phyloP scores from a whole-genome alignment of 768 basidiomycete genomes.

The Cystobasidium tubakii region DNA sequence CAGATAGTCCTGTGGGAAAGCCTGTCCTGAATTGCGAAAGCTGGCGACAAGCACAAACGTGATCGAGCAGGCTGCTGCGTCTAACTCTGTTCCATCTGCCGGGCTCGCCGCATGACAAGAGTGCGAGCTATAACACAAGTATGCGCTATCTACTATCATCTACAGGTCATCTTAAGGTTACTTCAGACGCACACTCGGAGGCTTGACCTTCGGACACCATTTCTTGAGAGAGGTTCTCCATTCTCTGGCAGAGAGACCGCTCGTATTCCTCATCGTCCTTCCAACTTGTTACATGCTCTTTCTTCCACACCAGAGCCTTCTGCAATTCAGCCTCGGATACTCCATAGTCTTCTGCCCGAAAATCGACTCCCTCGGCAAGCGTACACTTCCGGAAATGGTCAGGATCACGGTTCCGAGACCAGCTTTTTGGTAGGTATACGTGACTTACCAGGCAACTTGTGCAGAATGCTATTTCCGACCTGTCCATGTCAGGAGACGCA shows the following conservation, averaged over 20 bases:
- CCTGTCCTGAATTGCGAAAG: too few relatives aligned
- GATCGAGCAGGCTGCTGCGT: neutral
- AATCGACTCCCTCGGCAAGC: neutral
- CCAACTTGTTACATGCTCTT: neutral
- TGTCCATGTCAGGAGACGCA: neutral
- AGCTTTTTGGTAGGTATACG: too few relatives aligned
- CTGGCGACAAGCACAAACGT: too few relatives aligned
- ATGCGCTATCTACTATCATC: too few relatives aligned
- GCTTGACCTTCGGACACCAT: neutral
- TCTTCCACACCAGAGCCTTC: neutral
- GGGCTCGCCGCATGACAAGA: too few relatives aligned
- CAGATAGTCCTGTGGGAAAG: too few relatives aligned
- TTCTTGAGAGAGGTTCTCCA: neutral
- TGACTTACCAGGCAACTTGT: slow-evolving; percentile 16
- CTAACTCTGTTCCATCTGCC: too few relatives aligned
- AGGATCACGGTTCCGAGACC: too few relatives aligned
- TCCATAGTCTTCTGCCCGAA: neutral
- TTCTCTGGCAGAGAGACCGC: neutral
- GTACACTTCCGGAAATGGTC: neutral
- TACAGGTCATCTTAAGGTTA: neutral
- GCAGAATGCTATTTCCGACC: neutral
- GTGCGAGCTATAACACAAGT: too few relatives aligned
- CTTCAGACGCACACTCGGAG: neutral
- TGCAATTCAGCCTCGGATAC: neutral
- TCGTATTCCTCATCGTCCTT: slow-evolving; percentile 15